These are phyloP conservation scores for Monascus purpureus DNA, from an alignment of 495 filamentous ascomycete species.

Conservation along the genomic window DNA sequence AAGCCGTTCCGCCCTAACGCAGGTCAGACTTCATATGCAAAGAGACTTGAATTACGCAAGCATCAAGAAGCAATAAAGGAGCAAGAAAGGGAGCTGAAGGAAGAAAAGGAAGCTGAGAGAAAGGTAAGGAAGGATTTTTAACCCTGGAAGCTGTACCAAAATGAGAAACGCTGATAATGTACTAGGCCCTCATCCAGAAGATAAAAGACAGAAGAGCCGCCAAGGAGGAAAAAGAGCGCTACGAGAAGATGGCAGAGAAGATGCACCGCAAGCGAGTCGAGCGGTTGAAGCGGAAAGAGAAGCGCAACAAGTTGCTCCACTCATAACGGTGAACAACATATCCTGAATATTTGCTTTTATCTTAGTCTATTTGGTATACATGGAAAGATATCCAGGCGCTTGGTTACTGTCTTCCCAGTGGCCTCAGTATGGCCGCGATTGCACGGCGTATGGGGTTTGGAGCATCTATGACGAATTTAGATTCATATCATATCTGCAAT, in stretches of 20 bases:
- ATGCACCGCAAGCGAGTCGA: conserved; percentile 96
- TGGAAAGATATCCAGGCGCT: neutral
- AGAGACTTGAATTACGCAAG: conserved; percentile 51
- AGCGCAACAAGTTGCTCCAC: conserved; percentile 92
- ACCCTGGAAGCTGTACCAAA: neutral
- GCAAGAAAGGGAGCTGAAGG: conserved; percentile 87
- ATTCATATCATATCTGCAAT: too few relatives aligned
- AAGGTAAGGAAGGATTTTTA: conserved; percentile 38
- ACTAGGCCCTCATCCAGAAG: conserved; percentile 54
- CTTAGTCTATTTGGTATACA: neutral
- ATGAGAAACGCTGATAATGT: conserved; percentile 1
- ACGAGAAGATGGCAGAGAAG: conserved; percentile 88
- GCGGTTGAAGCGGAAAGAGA: conserved; percentile 83
- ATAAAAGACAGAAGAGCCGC: conserved; percentile 72
- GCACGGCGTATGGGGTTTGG: too few relatives aligned
- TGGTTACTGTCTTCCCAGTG: too few relatives aligned
- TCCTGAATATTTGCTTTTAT: conserved; percentile 2
- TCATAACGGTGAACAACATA: conserved; percentile 41
- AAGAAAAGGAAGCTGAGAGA: conserved; percentile 80
- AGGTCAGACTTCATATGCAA: conserved; percentile 62
- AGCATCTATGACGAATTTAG: too few relatives aligned
- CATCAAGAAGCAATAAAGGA: conserved; percentile 64
- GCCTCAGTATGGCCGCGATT: too few relatives aligned
- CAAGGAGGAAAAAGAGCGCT: conserved; percentile 88
- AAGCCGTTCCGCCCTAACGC: conserved; percentile 76